Base-by-base conservation (phyloP, 2,329 filamentous ascomycete species). In the Pseudogymnoascus sp. region DNA sequence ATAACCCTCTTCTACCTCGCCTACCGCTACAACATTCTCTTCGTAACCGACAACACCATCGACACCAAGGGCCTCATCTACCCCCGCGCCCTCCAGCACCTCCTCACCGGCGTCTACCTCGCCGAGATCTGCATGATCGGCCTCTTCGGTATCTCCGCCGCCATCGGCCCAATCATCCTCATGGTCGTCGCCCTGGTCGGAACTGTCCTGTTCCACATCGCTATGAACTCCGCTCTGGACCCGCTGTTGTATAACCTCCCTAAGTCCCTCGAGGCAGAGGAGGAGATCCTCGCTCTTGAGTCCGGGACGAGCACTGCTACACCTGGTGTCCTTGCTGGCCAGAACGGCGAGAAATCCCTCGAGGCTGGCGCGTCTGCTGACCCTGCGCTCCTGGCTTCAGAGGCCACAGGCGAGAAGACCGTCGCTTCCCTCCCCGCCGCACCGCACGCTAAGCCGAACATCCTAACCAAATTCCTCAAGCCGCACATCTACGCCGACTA, bases 51-150 rank as follows among this genome's bases (percentile, higher is more conserved):
- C 73, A 86, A 90, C 7, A 79, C 85, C 65, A 87, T 96, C 71
- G 92, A 97, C 73, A 96, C 90, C 39, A 91, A 96, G 72, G 93
- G 93, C 14, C 83, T 93, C 13, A 87, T 91, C 69, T 97, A 96
- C 73, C 89, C 91, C 0, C 88, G 88, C n/a, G 93, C 90, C 1
- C 80, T 98, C 62, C 88, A 96, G 74, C 93, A 97, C 65, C 85
- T 96, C 60, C 86, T 93, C 28, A 87, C 88, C 0, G 93, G 93
- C 21, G 80, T 96, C 61, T 97, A 98, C 74, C 81, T 97, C 37
- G 85, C 88, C 1, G 87, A 95, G 68, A 77, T 93, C 31, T 95
- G 91, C 75, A 80, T 97, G 73, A 88, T 96, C 68, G 93, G 92
- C 61, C 81, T 97, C 2, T 93, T 97, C 70, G 89, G 83, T 62